Conservation (phyloP, 2,329 filamentous ascomycete genomes). For the Cladosporium velox region DNA sequence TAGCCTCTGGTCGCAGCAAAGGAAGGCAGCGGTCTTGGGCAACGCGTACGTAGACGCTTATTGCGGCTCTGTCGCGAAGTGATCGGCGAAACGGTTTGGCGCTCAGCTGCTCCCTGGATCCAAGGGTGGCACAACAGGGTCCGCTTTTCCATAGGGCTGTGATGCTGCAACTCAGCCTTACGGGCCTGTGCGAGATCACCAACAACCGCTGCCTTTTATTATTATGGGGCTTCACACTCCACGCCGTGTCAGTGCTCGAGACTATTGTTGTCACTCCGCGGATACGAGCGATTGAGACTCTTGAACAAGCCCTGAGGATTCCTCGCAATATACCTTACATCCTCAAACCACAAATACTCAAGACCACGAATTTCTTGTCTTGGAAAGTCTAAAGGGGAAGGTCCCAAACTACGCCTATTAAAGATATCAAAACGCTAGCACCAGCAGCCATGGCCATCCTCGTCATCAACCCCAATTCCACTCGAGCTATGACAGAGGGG, state of each 20-base stretch:
- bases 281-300: background rate
- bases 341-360: background rate
- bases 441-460: constrained; percentile 48
- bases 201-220: background rate
- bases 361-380: background rate
- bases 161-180: constrained; percentile 3
- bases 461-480: constrained; percentile 80
- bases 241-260: background rate
- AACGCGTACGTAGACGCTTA: constrained; percentile 12
- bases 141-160: constrained; percentile 9
- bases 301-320: background rate
- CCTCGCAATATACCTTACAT: background rate
- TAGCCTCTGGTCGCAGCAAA: background rate
- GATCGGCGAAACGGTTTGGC: constrained; percentile 13
- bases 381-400: background rate
- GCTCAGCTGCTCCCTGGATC: background rate
- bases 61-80: constrained; percentile 10
- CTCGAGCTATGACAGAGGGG: constrained; percentile 68
- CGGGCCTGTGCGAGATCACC: background rate
- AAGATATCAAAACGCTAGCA: background rate
- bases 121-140: background rate
- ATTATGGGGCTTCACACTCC: background rate
- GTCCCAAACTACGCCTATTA: background rate
- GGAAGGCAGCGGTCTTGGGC: background rate
- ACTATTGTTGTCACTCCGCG: background rate